Percentiles rank a stretch among this genome's conserved stretches.
Conservation (phyloP, 2,329 filamentous ascomycete genomes). For the Colletotrichum falcatum region DNA sequence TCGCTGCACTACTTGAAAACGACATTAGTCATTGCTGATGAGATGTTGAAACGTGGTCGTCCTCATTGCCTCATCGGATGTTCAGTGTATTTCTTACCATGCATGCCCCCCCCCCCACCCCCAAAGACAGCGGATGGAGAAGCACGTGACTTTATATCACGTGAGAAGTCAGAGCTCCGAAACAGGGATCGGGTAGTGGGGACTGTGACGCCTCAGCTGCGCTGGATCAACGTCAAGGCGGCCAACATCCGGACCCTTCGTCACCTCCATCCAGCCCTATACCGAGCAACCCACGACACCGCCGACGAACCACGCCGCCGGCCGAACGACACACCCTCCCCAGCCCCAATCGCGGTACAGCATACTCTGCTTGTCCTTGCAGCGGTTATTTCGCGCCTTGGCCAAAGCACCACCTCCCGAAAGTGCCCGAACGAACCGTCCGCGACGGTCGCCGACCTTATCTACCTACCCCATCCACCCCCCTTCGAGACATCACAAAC, state of each 20-base stretch:
- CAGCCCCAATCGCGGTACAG: not conserved
- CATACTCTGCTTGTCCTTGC: not conserved
- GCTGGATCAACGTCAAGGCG: constrained; percentile 40
- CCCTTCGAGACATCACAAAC: constrained; percentile 13
- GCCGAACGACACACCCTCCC: not conserved
- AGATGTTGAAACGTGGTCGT: not conserved
- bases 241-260: constrained; percentile 11
- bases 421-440: constrained; percentile 20
- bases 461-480: not conserved
- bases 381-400: not conserved
- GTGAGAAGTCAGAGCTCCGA: constrained; percentile 10
- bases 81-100: not conserved
- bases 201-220: constrained; percentile 41
- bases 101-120: too few species aligned
- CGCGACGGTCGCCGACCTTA: constrained; percentile 28
- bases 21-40: not conserved
- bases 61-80: not conserved
- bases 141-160: not conserved
- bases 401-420: not conserved
- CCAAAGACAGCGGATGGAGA: not conserved
- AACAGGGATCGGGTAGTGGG: constrained; percentile 28
- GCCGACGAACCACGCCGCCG: constrained; percentile 12
- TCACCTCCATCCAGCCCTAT: constrained; percentile 21
- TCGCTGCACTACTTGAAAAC: not conserved
- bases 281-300: constrained; percentile 9